Base-by-base conservation (phyloP, 345 rosid species). In the Rubroshorea leprosula region DNA sequence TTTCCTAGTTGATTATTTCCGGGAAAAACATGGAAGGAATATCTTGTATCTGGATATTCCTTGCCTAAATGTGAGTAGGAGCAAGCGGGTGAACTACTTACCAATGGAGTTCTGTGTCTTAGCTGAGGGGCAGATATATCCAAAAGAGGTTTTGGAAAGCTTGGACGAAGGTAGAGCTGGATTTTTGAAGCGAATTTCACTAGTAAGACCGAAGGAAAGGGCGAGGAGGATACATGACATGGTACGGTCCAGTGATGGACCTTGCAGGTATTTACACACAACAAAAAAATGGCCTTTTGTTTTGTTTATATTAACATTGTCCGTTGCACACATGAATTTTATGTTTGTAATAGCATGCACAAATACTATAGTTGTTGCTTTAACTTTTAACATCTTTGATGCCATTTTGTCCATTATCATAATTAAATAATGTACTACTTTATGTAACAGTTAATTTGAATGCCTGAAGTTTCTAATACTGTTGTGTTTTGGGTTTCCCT, bases 71-170 rank as follows among this genome's bases (percentile, higher is more conserved):
- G 48, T 91, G 61, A 78, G 96, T 16, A 85, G 65, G 66, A 63
- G 60, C 58, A 76, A 76, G 23, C 68, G 75, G 44, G 60, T 63
- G 60, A 81, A 86, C 54, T 62, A 64, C 23, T 83, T 91, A 6
- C 98, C 98, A 0, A 83, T 91, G 96, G 96, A 86, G 63, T 81
- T 82, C 35, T 91, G 96, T 22, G 76, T 64, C 20, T 68, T 88
- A 58, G 83, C 76, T 5, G 96, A 84, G 51, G 96, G 98, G 26
- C 95, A 91, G 73, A 69, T 85, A 52, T 85, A 73, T 68, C 96
- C 86, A n/a, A 88, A 84, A 54, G 98, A 91, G 17, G 5, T 58
- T 50, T 50, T 91, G 74, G 78, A 79, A 50, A 7, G 58, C 49
- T 50, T 88, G 73, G 78, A 79, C 51, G 47, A 46, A 38, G 2